phyloP scores from a whole-genome alignment of 2,329 filamentous ascomycete genomes.

The Shiraia bambusicola region DNA sequence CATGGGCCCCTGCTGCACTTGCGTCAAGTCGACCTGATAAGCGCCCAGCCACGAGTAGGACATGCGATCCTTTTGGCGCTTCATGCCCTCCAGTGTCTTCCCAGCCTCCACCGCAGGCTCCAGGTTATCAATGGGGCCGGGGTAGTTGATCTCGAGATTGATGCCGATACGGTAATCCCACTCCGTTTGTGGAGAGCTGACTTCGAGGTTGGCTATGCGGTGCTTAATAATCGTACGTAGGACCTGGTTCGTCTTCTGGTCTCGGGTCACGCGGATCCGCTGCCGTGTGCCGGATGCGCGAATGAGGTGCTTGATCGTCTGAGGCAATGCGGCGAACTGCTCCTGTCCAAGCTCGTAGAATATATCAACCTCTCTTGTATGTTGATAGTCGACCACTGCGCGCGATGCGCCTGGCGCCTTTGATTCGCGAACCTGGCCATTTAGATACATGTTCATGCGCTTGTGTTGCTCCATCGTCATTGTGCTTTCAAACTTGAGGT shows the following conservation, averaged over 20 bases:
- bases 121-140: conserved; percentile 61
- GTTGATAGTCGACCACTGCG: conserved; percentile 73
- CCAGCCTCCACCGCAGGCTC: conserved; percentile 47
- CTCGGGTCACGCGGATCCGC: conserved; percentile 62
- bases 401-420: conserved; percentile 45
- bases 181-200: conserved; percentile 72
- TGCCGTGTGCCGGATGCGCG: conserved; percentile 21
- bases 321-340: conserved; percentile 42
- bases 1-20: conserved; percentile 64
- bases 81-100: conserved; percentile 44
- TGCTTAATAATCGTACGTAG: conserved; percentile 88
- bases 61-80: conserved; percentile 84
- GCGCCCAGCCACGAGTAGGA: conserved; percentile 79
- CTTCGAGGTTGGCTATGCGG: conserved; percentile 82
- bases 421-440: conserved; percentile 63
- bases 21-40: conserved; percentile 90
- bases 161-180: conserved; percentile 94
- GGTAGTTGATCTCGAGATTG: conserved; percentile 87
- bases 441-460: conserved; percentile 80
- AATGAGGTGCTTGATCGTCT: conserved; percentile 63
- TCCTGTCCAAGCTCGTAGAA: conserved; percentile 65
- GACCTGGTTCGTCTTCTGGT: conserved; percentile 69
- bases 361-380: conserved; percentile 78
- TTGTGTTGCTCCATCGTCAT: conserved; percentile 95
- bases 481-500: conserved; percentile 71